phyloP scores from a whole-genome alignment of 495 filamentous ascomycete species.

The Parmelia sp. region DNA sequence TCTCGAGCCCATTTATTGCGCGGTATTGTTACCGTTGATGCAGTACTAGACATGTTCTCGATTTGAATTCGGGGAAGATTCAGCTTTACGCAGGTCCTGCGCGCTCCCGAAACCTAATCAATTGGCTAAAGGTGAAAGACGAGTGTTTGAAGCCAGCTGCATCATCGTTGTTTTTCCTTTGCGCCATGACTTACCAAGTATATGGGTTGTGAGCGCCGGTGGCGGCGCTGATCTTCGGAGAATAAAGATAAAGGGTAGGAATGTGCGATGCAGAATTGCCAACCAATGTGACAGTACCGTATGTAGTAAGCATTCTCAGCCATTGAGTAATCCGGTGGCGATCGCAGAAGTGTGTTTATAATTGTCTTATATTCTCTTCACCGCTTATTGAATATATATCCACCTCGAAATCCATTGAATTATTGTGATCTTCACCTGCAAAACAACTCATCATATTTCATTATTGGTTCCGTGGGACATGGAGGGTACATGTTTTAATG shows the following conservation, averaged over 20 bases:
- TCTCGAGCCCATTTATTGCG: not conserved
- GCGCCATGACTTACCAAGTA: not conserved
- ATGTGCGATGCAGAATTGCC: not conserved
- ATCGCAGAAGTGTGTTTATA: not conserved
- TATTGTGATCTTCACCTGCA: not conserved
- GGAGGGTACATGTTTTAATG: too few species aligned
- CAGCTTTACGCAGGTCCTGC: conserved; percentile 5
- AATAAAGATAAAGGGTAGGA: not conserved
- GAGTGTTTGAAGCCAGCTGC: not conserved
- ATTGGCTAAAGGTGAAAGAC: not conserved
- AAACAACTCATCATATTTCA: not conserved
- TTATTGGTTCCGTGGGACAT: too few species aligned
- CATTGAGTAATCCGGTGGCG: not conserved
- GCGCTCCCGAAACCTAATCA: not conserved
- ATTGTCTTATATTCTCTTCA: not conserved
- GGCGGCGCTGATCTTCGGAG: not conserved
- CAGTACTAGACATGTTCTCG: not conserved
- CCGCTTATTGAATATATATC: not conserved
- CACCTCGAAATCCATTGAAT: not conserved
- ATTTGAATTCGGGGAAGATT: not conserved
- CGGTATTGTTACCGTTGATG: not conserved
- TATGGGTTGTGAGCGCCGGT: not conserved
- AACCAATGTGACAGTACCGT: not conserved
- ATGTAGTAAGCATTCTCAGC: not conserved
- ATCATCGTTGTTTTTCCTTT: not conserved